Base-by-base conservation (phyloP, 73 alveolate genomes). In the Durusdinium trenchii region DNA sequence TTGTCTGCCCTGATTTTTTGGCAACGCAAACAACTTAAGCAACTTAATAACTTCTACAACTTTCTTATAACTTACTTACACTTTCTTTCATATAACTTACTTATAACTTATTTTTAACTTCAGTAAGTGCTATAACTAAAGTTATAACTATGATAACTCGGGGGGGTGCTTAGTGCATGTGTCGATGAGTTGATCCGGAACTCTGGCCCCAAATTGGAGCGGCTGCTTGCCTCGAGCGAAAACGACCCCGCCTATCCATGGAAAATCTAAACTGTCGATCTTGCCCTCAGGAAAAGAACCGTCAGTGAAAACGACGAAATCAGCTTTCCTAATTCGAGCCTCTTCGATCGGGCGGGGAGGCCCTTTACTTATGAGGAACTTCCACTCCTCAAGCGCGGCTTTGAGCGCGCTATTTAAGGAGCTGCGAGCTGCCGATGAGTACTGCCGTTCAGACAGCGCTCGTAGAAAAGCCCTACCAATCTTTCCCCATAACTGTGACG, bases 401-500 rank as follows among this genome's bases (percentile, higher is more conserved):
- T 26, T 38, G 6, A 64, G 79, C 12, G 42, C 79, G 9, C 28
- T 9, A 9, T 64, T 28, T 6, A 28, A 26, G 42, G 12, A 50
- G 54, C 57, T 14, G 35, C 47, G 38, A 0, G 47, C 40, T 9
- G 32, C 35, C 38, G 43, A 0, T 14, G 43, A 43, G 78, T 84
- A 82, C 93, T 82, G 93, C 51, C 71, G 35, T 46, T 82, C 94
- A 38, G 79, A 28, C 38, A 84, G 57, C 50, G 97, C 71, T 4
- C 97, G 48, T 23, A 47, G 89, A 46, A 67, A 90, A 0, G 86
- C 97, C 43, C 85, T 40, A 0, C 95, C 95, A 48, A 87, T 16
- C 67, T 71, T 64, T 35, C 97, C 97, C 97, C 86, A 90, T 0
- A 64, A 60, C 46, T 90, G 97, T 10, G 85, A 61, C 0, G 85